These are phyloP conservation scores for Phytophthora rubi DNA, from an alignment of 352 stramenopile genomes.

Conservation along the genomic window DNA sequence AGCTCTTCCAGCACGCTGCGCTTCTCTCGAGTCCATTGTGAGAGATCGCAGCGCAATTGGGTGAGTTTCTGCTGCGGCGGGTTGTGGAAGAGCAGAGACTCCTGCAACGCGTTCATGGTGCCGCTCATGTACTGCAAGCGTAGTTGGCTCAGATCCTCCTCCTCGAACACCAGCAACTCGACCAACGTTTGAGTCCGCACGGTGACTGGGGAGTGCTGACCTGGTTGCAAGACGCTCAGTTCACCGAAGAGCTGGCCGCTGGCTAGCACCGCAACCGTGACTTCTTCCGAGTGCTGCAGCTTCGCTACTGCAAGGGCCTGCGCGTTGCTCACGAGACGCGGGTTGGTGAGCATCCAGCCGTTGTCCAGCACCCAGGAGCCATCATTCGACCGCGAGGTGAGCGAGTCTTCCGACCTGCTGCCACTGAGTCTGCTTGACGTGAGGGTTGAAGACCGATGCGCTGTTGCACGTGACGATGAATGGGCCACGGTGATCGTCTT, in stretches of 20 bases:
- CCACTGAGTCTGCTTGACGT: slow-evolving; percentile 4
- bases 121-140: slow-evolving; percentile 75
- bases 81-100: slow-evolving; percentile 83
- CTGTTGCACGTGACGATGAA: slow-evolving; percentile 1
- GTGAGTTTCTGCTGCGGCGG: slow-evolving; percentile 77
- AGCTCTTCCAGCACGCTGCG: slow-evolving; percentile 56
- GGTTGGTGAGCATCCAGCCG: slow-evolving; percentile 83
- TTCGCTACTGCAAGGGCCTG: slow-evolving; percentile 29
- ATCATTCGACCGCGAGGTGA: slow-evolving; percentile 50
- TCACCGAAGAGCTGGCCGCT: slow-evolving; percentile 79
- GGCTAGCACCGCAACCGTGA: slow-evolving; percentile 65
- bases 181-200: slow-evolving; percentile 70
- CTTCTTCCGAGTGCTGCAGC: slow-evolving; percentile 42
- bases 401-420: slow-evolving; percentile 31
- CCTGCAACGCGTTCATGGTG: slow-evolving; percentile 80
- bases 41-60: slow-evolving; percentile 61
- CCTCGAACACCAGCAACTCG: slow-evolving; percentile 64
- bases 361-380: slow-evolving; percentile 83
- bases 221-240: slow-evolving; percentile 71
- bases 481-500: slow-evolving; percentile 55
- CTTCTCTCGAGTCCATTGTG: slow-evolving; percentile 60
- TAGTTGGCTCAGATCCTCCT: slow-evolving; percentile 57
- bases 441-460: slow-evolving; percentile 3
- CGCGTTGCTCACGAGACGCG: slow-evolving; percentile 61
- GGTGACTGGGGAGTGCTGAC: slow-evolving; percentile 66